Evolutionary conservation across 2,329 filamentous ascomycete species (phyloP).

Genomic region (Talaromyces amestolkiae): DNA sequence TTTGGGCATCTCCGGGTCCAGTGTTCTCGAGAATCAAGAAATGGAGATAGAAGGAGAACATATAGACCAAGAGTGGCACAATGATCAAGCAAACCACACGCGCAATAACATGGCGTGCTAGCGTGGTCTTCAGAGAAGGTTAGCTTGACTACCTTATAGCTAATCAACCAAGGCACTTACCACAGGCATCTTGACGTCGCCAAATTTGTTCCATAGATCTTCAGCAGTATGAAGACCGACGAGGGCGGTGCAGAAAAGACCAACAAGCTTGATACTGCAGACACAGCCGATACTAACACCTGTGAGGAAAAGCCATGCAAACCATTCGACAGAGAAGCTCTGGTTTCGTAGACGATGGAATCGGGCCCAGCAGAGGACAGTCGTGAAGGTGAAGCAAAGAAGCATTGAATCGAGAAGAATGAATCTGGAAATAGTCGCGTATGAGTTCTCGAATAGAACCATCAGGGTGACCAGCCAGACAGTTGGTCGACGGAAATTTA

Average conservation of each 20-base stretch:
- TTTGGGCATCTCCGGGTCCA: slow-evolving; percentile 97
- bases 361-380: slow-evolving; percentile 93
- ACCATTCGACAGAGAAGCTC: slow-evolving; percentile 90
- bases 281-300: slow-evolving; percentile 96
- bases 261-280: slow-evolving; percentile 97
- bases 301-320: slow-evolving; percentile 87
- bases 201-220: slow-evolving; percentile 98
- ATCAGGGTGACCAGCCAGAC: slow-evolving; percentile 95
- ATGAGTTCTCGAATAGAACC: slow-evolving; percentile 98
- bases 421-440: slow-evolving; percentile 97
- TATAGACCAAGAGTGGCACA: slow-evolving; percentile 85
- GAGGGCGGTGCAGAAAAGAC: slow-evolving; percentile 89
- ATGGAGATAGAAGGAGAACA: slow-evolving; percentile 92
- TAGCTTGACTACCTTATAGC: background rate
- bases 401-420: slow-evolving; percentile 99
- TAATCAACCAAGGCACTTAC: slow-evolving; percentile 46
- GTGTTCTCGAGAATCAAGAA: slow-evolving; percentile 91
- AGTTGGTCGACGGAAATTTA: slow-evolving; percentile 79
- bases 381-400: slow-evolving; percentile 96
- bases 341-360: slow-evolving; percentile 86
- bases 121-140: slow-evolving; percentile 49
- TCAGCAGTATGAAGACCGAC: slow-evolving; percentile 95
- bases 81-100: slow-evolving; percentile 84
- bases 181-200: slow-evolving; percentile 85
- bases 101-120: slow-evolving; percentile 74